Evolutionary conservation across 2,329 filamentous ascomycete species (phyloP).

Genomic region (Scolecobasidium constrictum): DNA sequence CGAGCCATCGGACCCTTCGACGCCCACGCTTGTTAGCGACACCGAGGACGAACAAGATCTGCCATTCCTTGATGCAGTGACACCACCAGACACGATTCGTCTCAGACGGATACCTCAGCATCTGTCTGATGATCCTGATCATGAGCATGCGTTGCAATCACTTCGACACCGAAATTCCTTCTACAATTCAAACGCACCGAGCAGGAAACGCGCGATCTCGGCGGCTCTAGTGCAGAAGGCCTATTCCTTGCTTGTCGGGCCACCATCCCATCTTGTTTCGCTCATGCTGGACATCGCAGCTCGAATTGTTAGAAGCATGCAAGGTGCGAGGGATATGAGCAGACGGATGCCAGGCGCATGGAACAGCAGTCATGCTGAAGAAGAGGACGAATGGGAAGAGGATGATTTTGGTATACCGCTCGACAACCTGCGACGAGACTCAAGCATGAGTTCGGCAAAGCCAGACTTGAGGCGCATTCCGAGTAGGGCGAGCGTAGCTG

Average conservation of each 20-base stretch:
- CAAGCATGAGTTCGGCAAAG: neutral
- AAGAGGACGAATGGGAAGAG: conserved; percentile 35
- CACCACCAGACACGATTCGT: conserved; percentile 25
- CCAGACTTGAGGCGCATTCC: neutral
- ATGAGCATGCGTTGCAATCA: neutral
- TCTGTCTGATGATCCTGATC: neutral
- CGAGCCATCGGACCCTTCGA: conserved; percentile 21
- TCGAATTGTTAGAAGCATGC: conserved; percentile 48
- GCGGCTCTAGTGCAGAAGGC: conserved; percentile 65
- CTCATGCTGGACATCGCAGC: conserved; percentile 76
- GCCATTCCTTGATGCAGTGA: conserved; percentile 26
- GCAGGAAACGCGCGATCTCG: conserved; percentile 14
- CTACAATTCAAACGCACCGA: conserved; percentile 29
- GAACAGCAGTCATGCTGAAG: conserved; percentile 42
- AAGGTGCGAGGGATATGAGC: conserved; percentile 30
- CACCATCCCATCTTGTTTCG: conserved; percentile 66
- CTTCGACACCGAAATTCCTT: conserved; percentile 55
- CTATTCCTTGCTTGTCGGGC: conserved; percentile 63
- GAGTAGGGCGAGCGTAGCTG: neutral
- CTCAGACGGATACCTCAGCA: conserved; percentile 19
- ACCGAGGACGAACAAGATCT: conserved; percentile 14
- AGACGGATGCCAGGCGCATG: conserved; percentile 37
- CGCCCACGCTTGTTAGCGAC: conserved; percentile 34
- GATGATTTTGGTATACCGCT: conserved; percentile 47
- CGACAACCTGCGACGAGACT: conserved; percentile 11